These are phyloP conservation scores for Candida railenensis DNA, from an alignment of 805 yeast genomes.

Conservation along the genomic window DNA sequence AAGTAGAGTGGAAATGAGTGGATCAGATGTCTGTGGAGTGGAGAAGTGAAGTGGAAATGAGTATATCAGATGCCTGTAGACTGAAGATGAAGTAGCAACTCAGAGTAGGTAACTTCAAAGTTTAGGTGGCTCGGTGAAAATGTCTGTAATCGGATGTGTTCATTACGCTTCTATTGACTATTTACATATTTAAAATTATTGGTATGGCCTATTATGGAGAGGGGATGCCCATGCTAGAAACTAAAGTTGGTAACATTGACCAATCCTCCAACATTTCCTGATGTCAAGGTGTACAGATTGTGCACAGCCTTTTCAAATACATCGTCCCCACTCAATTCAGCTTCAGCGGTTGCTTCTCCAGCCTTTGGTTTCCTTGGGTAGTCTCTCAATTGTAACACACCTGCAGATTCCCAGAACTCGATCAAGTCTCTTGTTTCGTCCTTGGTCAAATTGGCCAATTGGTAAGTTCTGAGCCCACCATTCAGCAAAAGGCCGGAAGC, in stretches of 20 bases:
- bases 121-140: too few relatives aligned
- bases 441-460: slow-evolving; percentile 27
- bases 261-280: slow-evolving; percentile 41
- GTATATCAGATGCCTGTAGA: too few relatives aligned
- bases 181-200: too few relatives aligned
- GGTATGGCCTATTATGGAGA: too few relatives aligned
- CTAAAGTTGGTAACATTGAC: slow-evolving; percentile 28
- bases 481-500: slow-evolving; percentile 45
- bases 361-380: slow-evolving; percentile 26
- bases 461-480: slow-evolving; percentile 30
- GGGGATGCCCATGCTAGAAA: not conserved
- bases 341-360: slow-evolving; percentile 15
- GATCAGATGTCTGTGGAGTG: not conserved
- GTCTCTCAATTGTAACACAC: slow-evolving; percentile 32
- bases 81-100: too few relatives aligned
- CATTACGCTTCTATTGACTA: too few relatives aligned
- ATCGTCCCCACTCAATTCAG: slow-evolving; percentile 20
- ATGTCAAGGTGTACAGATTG: slow-evolving; percentile 29
- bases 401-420: slow-evolving; percentile 29
- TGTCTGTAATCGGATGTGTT: too few relatives aligned
- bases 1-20: not conserved
- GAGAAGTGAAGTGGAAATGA: not conserved
- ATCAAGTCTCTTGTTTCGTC: slow-evolving; percentile 30
- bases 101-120: too few relatives aligned
- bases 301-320: slow-evolving; percentile 30